Evolutionary conservation across 2,329 filamentous ascomycete genomes (phyloP).

Genomic region (Xylariomycetidae sp.): DNA sequence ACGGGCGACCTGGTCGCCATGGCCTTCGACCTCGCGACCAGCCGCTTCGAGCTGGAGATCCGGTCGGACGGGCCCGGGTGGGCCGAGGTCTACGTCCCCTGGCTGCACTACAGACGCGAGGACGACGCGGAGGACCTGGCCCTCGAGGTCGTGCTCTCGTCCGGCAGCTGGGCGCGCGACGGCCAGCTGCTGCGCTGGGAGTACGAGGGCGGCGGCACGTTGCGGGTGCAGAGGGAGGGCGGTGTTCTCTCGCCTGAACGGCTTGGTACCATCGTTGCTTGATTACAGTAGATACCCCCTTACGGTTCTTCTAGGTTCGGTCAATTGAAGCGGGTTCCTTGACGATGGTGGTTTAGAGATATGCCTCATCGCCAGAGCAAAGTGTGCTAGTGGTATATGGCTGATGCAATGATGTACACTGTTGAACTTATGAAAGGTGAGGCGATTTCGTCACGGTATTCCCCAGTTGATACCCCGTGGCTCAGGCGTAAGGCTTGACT

Average conservation of each 20-base stretch:
- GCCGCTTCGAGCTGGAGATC: conserved; percentile 7
- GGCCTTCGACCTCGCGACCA: conserved; percentile 10
- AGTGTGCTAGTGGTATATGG: no score
- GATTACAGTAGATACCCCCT: conserved; percentile 1
- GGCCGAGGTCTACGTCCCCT: conserved; percentile 12
- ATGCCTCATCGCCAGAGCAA: no score
- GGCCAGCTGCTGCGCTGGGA: conserved; percentile 8
- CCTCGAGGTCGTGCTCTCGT: conserved; percentile 4
- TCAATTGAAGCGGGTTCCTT: no score
- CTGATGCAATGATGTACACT: no score
- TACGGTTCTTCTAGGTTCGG: no score
- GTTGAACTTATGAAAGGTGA: no score
- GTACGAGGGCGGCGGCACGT: conserved; percentile 4
- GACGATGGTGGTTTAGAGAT: no score
- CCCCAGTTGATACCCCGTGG: no score
- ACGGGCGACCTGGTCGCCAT: conserved; percentile 4
- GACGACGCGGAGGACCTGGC: conserved; percentile 7
- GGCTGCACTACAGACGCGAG: conserved; percentile 11
- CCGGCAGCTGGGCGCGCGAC: conserved; percentile 5
- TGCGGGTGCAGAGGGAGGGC: conserved; percentile 7
- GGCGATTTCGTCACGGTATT: no score
- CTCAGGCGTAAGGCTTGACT: conserved; percentile 19
- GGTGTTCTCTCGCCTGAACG: conserved; percentile 5
- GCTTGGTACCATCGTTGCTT: conserved; percentile 8
- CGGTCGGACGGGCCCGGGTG: conserved; percentile 2